Base-by-base conservation (phyloP, 2,329 filamentous ascomycete species). In the Paraphaeosphaeria minitans region DNA sequence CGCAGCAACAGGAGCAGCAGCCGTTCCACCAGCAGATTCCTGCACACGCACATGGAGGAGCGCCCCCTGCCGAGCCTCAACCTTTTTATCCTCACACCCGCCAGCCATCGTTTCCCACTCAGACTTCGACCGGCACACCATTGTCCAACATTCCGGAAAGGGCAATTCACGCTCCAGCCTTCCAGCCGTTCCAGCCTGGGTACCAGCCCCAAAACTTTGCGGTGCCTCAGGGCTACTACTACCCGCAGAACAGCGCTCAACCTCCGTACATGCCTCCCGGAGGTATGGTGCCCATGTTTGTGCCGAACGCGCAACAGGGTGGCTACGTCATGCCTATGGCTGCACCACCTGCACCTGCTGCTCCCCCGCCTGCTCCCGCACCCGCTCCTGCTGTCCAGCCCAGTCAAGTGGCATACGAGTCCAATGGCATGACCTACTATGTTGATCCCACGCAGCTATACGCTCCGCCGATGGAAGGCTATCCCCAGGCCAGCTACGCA, bases 1-100 rank as follows among this genome's bases (percentile, higher is more conserved):
- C 86, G 14, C 85, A 86, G 69, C 83, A 86, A 64, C 85, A 89
- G 71, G 83, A 90, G 69, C 89, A 94, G 68, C 91, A 93, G 72
- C 91, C 93, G 0, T 97, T 98, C 82, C 93, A 97, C 67, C 93
- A 97, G 69, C 93, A 97, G 77, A 88, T 97, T n/a, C 94, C 93
- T 2, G 78, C 89, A 4, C 89, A 93, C 66, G 85, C 92, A 49
- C 81, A 82, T 61, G 83, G 84, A n/a, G 72, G 74, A 41, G 86
- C 85, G 59, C 83, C 85, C 49, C 78, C 81, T 6, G 82, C 60
- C 12, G 73, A 75, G 8, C 70, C 73, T 27, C 67, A 73, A 42
- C 80, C 66, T n/a, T 82, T 81, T 65, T 79, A 90, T 58, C 77
- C 84, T 24, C 90, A 93, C 71, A 80, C 82, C 21, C 87, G 89